Percentiles rank a stretch among this genome's conserved stretches.
phyloP scores from a whole-genome alignment of 2,329 filamentous ascomycete genomes.

The Arthrobotrys iridis region DNA sequence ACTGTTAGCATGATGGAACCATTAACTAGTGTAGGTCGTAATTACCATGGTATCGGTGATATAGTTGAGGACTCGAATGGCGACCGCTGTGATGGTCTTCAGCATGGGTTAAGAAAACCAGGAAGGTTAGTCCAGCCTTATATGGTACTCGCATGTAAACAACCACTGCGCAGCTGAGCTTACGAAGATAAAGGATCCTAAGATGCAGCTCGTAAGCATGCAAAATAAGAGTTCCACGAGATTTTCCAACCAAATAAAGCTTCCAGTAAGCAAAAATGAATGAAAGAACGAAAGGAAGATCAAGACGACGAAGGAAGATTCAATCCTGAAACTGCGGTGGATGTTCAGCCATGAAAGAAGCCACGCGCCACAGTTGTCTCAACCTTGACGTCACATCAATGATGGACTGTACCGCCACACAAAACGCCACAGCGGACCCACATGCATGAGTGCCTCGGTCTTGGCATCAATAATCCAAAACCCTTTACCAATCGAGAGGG shows the following conservation, averaged over 20 bases:
- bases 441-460: no score
- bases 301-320: neutral
- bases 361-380: conserved; percentile 19
- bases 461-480: no score
- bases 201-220: neutral
- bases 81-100: conserved; percentile 6
- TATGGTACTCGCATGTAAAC: no score
- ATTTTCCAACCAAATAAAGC: neutral
- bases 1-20: neutral
- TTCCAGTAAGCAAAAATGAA: neutral
- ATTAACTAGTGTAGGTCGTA: no score
- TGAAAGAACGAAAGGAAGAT: neutral
- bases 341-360: conserved; percentile 1
- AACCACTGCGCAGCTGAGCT: no score
- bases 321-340: neutral
- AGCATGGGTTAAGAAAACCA: neutral
- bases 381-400: conserved; percentile 26
- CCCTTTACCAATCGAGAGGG: no score
- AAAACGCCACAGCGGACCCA: conserved; percentile 20
- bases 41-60: conserved; percentile 41
- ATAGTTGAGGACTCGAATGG: neutral
- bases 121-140: conserved; percentile 9
- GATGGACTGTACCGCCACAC: conserved; percentile 31
- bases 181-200: neutral
- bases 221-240: no score